phyloP scores from a whole-genome alignment of 2,329 filamentous ascomycete genomes.

The Fusarium sp. region DNA sequence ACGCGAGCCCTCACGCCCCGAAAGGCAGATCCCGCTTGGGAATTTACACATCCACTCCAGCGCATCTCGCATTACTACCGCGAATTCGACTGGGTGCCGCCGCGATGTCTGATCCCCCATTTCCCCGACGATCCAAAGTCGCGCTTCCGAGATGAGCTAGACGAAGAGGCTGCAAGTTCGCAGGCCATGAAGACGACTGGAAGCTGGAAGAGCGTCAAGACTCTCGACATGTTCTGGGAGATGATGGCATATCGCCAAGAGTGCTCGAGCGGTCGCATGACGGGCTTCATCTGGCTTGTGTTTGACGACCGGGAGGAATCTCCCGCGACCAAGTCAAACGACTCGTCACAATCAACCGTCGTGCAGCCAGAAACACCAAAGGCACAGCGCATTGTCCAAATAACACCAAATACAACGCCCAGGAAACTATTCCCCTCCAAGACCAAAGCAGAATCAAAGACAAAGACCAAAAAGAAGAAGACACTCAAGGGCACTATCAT shows the following conservation, averaged over 20 bases:
- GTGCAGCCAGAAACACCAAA: slow-evolving; percentile 50
- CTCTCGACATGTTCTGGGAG: slow-evolving; percentile 95
- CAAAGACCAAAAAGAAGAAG: slow-evolving; percentile 52
- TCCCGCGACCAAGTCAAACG: slow-evolving; percentile 1
- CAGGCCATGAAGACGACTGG: slow-evolving; percentile 66
- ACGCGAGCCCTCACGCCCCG: slow-evolving; percentile 81
- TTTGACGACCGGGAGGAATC: slow-evolving; percentile 67
- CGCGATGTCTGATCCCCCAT: slow-evolving; percentile 85
- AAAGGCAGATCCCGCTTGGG: slow-evolving; percentile 63
- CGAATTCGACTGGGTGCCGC: slow-evolving; percentile 71
- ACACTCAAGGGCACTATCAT: slow-evolving; percentile 69
- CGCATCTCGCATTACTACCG: slow-evolving; percentile 70
- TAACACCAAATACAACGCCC: slow-evolving; percentile 50
- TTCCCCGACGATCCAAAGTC: slow-evolving; percentile 97
- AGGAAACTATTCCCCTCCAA: slow-evolving; percentile 49
- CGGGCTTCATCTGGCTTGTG: slow-evolving; percentile 95
- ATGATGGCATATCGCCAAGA: slow-evolving; percentile 98
- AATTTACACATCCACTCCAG: slow-evolving; percentile 78
- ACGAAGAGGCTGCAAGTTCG: slow-evolving; percentile 78
- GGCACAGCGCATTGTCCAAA: slow-evolving; percentile 40
- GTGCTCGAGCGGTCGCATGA: slow-evolving; percentile 89
- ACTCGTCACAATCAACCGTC: slow-evolving; percentile 43
- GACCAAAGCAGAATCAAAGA: slow-evolving; percentile 10
- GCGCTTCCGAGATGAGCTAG: slow-evolving; percentile 86
- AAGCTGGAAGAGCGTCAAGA: slow-evolving; percentile 84